Evolutionary conservation across 192 early-diverging fungal genomes (phyloP), one percentile per base, ranked within the genome.

Genomic region (Geranomyces variabilis): DNA sequence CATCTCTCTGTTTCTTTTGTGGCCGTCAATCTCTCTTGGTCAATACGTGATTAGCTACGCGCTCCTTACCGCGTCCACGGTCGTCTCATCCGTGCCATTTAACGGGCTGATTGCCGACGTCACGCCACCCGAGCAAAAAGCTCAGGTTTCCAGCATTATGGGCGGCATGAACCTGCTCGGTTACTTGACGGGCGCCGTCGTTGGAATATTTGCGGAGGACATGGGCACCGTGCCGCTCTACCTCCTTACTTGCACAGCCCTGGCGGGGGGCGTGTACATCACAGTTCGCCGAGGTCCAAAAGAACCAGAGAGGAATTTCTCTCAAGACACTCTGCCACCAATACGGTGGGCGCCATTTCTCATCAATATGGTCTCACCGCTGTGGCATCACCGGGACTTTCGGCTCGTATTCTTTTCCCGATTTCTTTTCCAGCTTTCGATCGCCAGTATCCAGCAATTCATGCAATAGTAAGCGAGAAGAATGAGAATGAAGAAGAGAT

Each of bases 381-480:
- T 83, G 14, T 67, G 63, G 48, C 33, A 14, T 22, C 46, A 79
- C 58, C 43, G 75, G 5, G 75, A 81, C 67, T 83, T 83, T 49
- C 26, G 70, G 26, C 70, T 83, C n/a, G 79, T 83, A 15, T 83
- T 81, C 75, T 21, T 66, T 1, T 67, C 61, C n/a, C 67, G 82
- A 13, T 77, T 83, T 57, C 45, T 83, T 22, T 83, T 82, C 73
- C 82, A 83, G 65, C 68, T 83, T 15, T 80, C 77, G 9, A 81
- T 83, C 43, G 76, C 77, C 22, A 83, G 80, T 33, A 76, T 83
- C 19, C 78, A 81, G 53, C 79, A 81, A 53, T 83, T 82, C 69
- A 65, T 83, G 66, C 79, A 83, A 46, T 83, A 77, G 73, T 78
- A 70, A 53, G 76, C 74, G 9, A 17, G 31, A 53, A 41, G 36